Evolutionary conservation across 2,329 filamentous ascomycete genomes (phyloP), one percentile per base, ranked within the genome.

Genomic region (Xylaria hypoxylon): DNA sequence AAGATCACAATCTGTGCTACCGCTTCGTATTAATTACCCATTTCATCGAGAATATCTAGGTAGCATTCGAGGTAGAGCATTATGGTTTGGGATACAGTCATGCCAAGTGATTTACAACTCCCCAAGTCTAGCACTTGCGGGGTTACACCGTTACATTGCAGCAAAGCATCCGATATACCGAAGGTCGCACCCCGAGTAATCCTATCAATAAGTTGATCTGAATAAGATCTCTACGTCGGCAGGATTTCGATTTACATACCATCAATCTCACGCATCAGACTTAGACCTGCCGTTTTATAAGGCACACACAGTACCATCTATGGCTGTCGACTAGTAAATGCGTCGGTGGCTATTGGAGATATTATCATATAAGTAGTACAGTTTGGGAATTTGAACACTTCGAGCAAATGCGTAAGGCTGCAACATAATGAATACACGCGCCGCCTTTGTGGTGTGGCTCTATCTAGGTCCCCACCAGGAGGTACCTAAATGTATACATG

Each of bases 121-220:
- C 28, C 28, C 8, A 31, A 31, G 28, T 38, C 35, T 15, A 13
- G 13, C 13, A 47, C 15, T 47, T 47, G 44, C 44, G 44, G 44
- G 64, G 64, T 66, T 35, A 13, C 24, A 24, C 38, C 22, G 47
- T 53, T 52, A 8, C 62, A 53, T 64, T 40, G 47, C 38, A 28
- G 55, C 26, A 38, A 33, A 10, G 13, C 10, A 11, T 38, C 13
- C 10, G 35, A n/a, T 15, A 38, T 38, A 13, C 13, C 28, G 28
- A 8, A 31, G 28, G 5, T 31, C 28, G 8, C 13, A 28, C 22
- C 22, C 13, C 17, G 44, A 35, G 6, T 28, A 35, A 38, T 42
- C 40, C 22, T 38, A 47, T 55, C 42, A 40, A n/a, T 28, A 38
- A 24, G 8, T 45, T 17, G 19, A 4, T 28, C 22, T n/a, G 0